Evolutionary conservation across 2,329 filamentous ascomycete genomes (phyloP), one percentile per base, ranked within the genome.

Genomic region (Malbranchea zuffiana): DNA sequence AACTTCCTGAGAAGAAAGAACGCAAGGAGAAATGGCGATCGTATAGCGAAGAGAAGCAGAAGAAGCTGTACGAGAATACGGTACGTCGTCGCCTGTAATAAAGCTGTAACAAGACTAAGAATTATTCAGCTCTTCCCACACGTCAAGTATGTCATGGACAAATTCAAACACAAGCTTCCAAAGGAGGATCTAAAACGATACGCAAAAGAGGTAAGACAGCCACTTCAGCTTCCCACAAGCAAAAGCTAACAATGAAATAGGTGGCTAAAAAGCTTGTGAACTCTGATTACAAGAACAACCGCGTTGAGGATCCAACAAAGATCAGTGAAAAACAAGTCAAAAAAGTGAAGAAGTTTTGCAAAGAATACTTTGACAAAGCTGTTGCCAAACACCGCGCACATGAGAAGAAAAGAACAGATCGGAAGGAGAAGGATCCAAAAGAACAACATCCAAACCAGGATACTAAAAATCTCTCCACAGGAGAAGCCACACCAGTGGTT

Each of bases 61-160:
- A 86, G 74, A 94, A 85, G 65, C 70, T 94, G 2, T 96, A 95
- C 51, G 87, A 95, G 59, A 87, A 87, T 54, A 93, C 86, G 35
- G 85, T 92, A 69, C 58, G 82, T 66, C 2, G 10, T 16, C 18
- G n/a, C 11, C 10, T 5, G 15, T 32, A 26, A 5, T 19, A 5
- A n/a, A n/a, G n/a, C n/a, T n/a, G n/a, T n/a, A n/a, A n/a, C n/a
- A n/a, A 15, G 15, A 23, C 37, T 39, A 31, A 39, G 10, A 13
- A 6, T 10, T 6, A n/a, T 38, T 18, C 37, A 90, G 85, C 69
- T 95, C 5, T 83, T 80, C 53, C 85, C 85, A 4, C 78, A 85
- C 39, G 79, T 96, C 48, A 88, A 86, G 57, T 72, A 85, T 46
- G 79, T 94, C 1, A 74, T 88, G 52, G 80, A 88, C 58, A 90